Percentiles rank a stretch among this genome's conserved stretches.
Conservation (phyloP, 2,329 filamentous ascomycete genomes). For the Sporothrix luriei region DNA sequence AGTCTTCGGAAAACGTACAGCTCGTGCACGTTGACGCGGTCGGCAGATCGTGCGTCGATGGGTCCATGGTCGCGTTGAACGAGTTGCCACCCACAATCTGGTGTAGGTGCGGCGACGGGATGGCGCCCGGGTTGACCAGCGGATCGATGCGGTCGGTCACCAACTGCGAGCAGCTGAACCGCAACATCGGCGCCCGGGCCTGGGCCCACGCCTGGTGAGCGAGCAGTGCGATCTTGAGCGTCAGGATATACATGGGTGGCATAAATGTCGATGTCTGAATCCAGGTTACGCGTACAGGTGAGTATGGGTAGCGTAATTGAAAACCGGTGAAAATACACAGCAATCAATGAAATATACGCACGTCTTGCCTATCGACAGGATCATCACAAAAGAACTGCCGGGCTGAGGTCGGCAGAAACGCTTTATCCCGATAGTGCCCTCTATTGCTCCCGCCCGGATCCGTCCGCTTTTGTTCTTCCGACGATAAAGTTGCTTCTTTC, state of each 20-base stretch:
- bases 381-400: not conserved
- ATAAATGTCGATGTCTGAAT: not conserved
- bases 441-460: slow-evolving; percentile 13
- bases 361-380: not conserved
- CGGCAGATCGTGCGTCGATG: slow-evolving; percentile 44
- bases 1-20: slow-evolving; percentile 43
- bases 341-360: not conserved
- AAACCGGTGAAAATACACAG: not conserved
- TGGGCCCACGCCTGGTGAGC: slow-evolving; percentile 41
- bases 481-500: not conserved
- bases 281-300: not conserved
- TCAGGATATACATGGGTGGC: not conserved
- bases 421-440: slow-evolving; percentile 12
- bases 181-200: slow-evolving; percentile 45
- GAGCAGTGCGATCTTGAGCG: slow-evolving; percentile 36
- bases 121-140: slow-evolving; percentile 50
- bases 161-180: slow-evolving; percentile 53
- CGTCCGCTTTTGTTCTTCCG: not conserved
- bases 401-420: not conserved
- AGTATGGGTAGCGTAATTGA: not conserved
- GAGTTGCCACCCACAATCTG: slow-evolving; percentile 52
- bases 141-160: slow-evolving; percentile 53
- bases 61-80: slow-evolving; percentile 51
- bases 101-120: slow-evolving; percentile 51
- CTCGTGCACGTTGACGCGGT: slow-evolving; percentile 41